phyloP scores from a whole-genome alignment of 148 eudicot genomes.

The Polygonum maritimum region DNA sequence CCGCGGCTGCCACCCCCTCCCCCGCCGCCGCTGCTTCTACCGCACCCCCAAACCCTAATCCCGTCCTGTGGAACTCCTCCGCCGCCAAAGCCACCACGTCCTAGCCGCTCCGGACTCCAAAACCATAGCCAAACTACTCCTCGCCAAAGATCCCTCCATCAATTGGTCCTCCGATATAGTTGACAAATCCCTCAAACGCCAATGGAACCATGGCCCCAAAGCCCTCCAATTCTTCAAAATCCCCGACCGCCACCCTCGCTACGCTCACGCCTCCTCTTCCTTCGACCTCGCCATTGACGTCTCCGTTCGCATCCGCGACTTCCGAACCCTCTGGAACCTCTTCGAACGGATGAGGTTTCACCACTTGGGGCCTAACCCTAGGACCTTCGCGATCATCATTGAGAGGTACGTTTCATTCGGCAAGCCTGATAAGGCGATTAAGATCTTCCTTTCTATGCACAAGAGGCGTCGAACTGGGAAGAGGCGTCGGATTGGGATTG shows the following conservation, averaged over 20 bases:
- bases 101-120: slow-evolving; percentile 31
- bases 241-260: slow-evolving; percentile 42
- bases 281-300: slow-evolving; percentile 68
- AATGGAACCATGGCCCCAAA: slow-evolving; percentile 91
- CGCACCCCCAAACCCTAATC: too few species aligned
- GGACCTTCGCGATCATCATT: slow-evolving; percentile 57
- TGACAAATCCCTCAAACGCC: slow-evolving; percentile 48
- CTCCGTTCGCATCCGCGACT: slow-evolving; percentile 58
- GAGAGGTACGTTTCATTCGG: slow-evolving; percentile 72
- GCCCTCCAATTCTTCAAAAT: slow-evolving; percentile 69
- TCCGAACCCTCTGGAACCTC: slow-evolving; percentile 38
- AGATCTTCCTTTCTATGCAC: slow-evolving; percentile 70
- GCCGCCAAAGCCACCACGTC: slow-evolving; percentile 41
- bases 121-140: slow-evolving; percentile 36
- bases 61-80: too few species aligned
- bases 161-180: slow-evolving; percentile 46
- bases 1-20: too few species aligned
- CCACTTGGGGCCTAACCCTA: slow-evolving; percentile 58
- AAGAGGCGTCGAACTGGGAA: too few species aligned
- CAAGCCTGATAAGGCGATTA: slow-evolving; percentile 66
- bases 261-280: slow-evolving; percentile 46
- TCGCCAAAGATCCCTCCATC: slow-evolving; percentile 15
- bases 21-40: too few species aligned
- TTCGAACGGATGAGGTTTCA: slow-evolving; percentile 39
- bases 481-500: slow-evolving; percentile 22